Conservation (phyloP, 176 grass and related monocot species). For the Guadua angustifolia region DNA sequence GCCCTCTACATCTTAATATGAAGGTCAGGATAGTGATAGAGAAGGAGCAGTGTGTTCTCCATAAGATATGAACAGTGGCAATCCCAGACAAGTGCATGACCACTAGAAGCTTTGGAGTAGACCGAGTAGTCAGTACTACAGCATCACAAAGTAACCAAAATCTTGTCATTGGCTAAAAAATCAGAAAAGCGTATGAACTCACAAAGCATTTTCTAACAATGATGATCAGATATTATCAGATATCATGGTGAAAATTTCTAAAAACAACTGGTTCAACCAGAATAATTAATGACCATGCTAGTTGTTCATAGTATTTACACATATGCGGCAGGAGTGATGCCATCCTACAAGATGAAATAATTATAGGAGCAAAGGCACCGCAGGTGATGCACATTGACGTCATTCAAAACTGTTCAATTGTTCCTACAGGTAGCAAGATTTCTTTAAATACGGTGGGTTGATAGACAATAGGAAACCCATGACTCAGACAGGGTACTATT, state of each 20-base stretch:
- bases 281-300: not conserved
- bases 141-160: not conserved
- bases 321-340: not conserved
- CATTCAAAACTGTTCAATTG: too few relatives aligned
- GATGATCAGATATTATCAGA: not conserved
- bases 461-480: not conserved
- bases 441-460: not conserved
- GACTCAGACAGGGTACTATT: not conserved
- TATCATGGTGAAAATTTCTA: not conserved
- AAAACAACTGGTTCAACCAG: not conserved
- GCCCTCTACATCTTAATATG: not conserved
- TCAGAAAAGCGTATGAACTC: not conserved
- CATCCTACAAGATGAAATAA: not conserved
- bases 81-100: not conserved
- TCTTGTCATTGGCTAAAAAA: not conserved
- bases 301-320: not conserved
- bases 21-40: not conserved
- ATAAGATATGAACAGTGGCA: not conserved
- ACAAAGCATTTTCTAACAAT: not conserved
- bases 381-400: not conserved
- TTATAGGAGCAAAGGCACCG: not conserved
- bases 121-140: not conserved
- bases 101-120: not conserved
- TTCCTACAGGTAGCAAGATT: not conserved
- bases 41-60: not conserved